Conservation (phyloP, 108 stramenopile genomes). For the Cyclotella kingstonii region DNA sequence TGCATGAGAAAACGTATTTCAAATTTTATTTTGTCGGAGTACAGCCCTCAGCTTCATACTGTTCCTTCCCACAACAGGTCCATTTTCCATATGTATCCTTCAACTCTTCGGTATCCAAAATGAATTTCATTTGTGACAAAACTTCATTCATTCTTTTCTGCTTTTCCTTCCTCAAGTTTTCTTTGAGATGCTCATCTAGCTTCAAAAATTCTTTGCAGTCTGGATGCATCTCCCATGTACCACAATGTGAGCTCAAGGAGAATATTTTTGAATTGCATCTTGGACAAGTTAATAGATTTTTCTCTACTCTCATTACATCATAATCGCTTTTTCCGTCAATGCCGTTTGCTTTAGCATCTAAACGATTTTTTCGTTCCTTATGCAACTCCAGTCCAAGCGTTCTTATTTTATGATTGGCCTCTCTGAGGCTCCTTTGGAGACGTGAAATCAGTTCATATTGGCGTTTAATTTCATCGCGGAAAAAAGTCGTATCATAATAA, state of each 20-base stretch:
- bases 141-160: conserved; percentile 59
- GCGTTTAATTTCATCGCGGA: conserved; percentile 23
- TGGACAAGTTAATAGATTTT: conserved; percentile 8
- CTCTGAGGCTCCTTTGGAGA: conserved; percentile 34
- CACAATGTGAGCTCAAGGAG: conserved; percentile 30
- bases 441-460: conserved; percentile 24
- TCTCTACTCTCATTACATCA: too few relatives aligned
- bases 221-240: conserved; percentile 56
- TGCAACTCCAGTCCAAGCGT: conserved; percentile 40
- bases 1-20: too few relatives aligned
- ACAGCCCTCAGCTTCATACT: conserved; percentile 47
- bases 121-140: conserved; percentile 66
- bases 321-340: too few relatives aligned
- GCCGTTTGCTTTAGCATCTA: too few relatives aligned
- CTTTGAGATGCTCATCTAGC: conserved; percentile 64
- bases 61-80: conserved; percentile 56
- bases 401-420: conserved; percentile 34
- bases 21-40: not conserved
- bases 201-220: conserved; percentile 65
- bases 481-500: conserved; percentile 12
- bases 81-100: conserved; percentile 58
- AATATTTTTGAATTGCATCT: conserved; percentile 15
- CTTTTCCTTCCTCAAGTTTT: conserved; percentile 65
- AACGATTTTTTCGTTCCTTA: conserved; percentile 31
- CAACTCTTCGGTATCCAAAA: conserved; percentile 62